These are phyloP conservation scores for Daedaleopsis nitida DNA, from an alignment of 768 basidiomycete species.

Conservation along the genomic window DNA sequence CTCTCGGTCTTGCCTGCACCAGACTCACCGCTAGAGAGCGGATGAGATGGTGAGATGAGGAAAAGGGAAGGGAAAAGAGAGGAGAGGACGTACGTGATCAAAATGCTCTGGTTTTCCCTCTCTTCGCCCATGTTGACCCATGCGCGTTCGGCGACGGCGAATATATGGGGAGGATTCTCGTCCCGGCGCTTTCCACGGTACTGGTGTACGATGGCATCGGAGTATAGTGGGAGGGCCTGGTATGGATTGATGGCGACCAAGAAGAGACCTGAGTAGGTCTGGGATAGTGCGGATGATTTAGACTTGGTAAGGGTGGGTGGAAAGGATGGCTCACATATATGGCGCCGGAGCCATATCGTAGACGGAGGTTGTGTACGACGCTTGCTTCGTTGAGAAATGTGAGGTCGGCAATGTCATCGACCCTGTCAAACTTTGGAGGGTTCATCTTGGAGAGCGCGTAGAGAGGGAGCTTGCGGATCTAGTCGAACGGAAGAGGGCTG, in stretches of 20 bases:
- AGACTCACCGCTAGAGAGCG: slow-evolving; percentile 79
- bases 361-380: slow-evolving; percentile 95
- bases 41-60: background rate
- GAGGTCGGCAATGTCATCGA: slow-evolving; percentile 96
- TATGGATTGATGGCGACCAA: slow-evolving; percentile 99
- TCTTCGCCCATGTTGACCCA: slow-evolving; percentile 99
- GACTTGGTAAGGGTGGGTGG: background rate
- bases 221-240: slow-evolving; percentile 88
- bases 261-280: slow-evolving; percentile 97
- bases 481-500: background rate
- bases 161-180: slow-evolving; percentile 96
- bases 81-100: slow-evolving; percentile 83
- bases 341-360: slow-evolving; percentile 87
- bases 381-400: slow-evolving; percentile 98
- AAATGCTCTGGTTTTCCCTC: slow-evolving; percentile 94
- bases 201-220: slow-evolving; percentile 83
- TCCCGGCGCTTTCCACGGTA: slow-evolving; percentile 87
- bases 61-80: slow-evolving; percentile 3
- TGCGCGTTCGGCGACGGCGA: slow-evolving; percentile 94
- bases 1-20: slow-evolving; percentile 99
- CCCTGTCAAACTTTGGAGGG: slow-evolving; percentile 96
- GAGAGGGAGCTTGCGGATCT: slow-evolving; percentile 73
- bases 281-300: slow-evolving; percentile 1
- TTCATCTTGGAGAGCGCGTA: slow-evolving; percentile 94
- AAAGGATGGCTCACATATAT: slow-evolving; percentile 66